These are phyloP conservation scores for Microdochium bolleyi DNA, from an alignment of 2,329 filamentous ascomycete species.

Conservation along the genomic window DNA sequence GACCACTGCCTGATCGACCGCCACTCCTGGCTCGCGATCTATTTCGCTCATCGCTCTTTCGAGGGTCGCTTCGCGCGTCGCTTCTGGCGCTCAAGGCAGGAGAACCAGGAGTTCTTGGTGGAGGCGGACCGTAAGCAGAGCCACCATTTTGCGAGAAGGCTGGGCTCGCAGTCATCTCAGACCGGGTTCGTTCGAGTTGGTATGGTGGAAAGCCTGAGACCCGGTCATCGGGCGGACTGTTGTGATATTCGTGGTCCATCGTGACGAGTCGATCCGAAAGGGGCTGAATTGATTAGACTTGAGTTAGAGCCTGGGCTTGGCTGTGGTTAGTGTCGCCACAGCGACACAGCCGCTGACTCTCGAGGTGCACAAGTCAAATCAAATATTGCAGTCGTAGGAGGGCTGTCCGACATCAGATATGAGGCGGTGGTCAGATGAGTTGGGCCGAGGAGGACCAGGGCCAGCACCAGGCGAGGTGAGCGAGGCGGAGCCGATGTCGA, in stretches of 20 bases:
- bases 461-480: not conserved
- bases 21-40: conserved; percentile 45
- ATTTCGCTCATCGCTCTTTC: conserved; percentile 49
- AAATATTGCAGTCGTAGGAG: conserved; percentile 10
- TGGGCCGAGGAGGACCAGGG: conserved; percentile 10
- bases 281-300: too few species aligned
- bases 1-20: conserved; percentile 45
- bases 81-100: conserved; percentile 24
- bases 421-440: conserved; percentile 9
- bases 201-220: conserved; percentile 20
- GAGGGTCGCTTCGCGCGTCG: conserved; percentile 29
- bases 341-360: conserved; percentile 6
- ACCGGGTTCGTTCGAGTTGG: conserved; percentile 22
- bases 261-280: conserved; percentile 6
- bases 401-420: conserved; percentile 21
- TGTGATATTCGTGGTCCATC: conserved; percentile 24
- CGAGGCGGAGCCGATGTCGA: not conserved
- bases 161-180: conserved; percentile 22
- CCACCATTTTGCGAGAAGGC: conserved; percentile 16
- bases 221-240: conserved; percentile 22
- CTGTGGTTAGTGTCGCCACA: not conserved
- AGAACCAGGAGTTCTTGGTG: conserved; percentile 22
- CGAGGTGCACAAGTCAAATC: conserved; percentile 8
- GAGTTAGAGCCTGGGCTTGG: not conserved
- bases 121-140: conserved; percentile 12